Base-by-base conservation (phyloP, 2,329 filamentous ascomycete species). In the Alternaria brassicae region DNA sequence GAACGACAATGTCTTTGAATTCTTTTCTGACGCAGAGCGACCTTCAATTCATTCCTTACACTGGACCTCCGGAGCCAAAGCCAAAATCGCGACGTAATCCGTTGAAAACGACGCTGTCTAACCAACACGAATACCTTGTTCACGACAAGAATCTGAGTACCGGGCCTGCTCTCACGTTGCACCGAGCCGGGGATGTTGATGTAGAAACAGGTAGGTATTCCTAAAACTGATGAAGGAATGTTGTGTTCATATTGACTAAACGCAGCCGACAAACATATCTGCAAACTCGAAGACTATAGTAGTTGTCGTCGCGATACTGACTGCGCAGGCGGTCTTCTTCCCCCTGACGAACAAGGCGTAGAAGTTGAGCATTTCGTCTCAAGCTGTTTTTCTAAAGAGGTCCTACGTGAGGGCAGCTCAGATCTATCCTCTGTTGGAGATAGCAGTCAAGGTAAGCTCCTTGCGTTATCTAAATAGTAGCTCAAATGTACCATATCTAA, bases 41-140 rank as follows among this genome's bases (percentile, higher is more conserved):
- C 36, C 36, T 54, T 56, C 37, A 56, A 44, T 48, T 61, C 23
- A 53, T 61, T 36, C 32, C 47, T 53, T 61, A 56, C 51, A 32
- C 23, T 28, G 36, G 53, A 27, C 58, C 53, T 42, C 53, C 23
- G 19, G 30, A 56, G 37, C 36, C 23, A 41, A 53, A 53, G 49
- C 48, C 12, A 21, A 53, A 52, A 19, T 41, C 52, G 27, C 39
- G 30, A 60, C 51, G 48, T 53, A 49, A 61, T 53, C 25, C 17
- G 42, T 49, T 34, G 23, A 57, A 56, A 40, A 39, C 36, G 3
- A 51, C 50, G 25, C 17, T 19, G 41, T 44, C 30, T 45, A 53
- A 45, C 27, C n/a, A 34, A 48, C 32, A 56, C 41, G 32, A 53
- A 37, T 37, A 27, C 36, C 37, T 30, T 54, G 36, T 21, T 32